A percentile compares a stretch with the other conserved stretches of the same genome.
phyloP scores from a whole-genome alignment of 2,329 filamentous ascomycete genomes.

The Pseudodiploospora longispora region DNA sequence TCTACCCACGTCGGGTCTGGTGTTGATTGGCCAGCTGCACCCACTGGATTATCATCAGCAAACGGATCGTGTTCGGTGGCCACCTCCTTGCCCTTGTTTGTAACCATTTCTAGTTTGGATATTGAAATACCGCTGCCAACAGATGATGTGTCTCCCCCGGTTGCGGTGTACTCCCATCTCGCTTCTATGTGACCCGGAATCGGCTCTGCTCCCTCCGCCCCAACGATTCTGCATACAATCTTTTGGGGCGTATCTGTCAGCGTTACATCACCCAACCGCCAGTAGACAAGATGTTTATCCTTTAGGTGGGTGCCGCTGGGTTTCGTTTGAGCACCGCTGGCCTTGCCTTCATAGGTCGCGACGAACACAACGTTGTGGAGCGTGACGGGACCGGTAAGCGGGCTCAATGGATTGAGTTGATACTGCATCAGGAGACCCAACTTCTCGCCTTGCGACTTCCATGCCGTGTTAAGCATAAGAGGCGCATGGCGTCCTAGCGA shows the following conservation, averaged over 20 bases:
- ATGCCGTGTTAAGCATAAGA: slow-evolving; percentile 63
- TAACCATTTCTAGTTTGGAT: slow-evolving; percentile 41
- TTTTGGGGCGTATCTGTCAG: slow-evolving; percentile 60
- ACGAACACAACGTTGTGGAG: slow-evolving; percentile 68
- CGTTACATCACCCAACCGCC: slow-evolving; percentile 69
- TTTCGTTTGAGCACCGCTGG: slow-evolving; percentile 65
- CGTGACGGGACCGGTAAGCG: slow-evolving; percentile 31
- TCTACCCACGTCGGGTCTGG: slow-evolving; percentile 50
- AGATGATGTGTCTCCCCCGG: slow-evolving; percentile 28
- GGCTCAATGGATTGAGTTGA: slow-evolving; percentile 65
- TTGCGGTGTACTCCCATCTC: slow-evolving; percentile 58
- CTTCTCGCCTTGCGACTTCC: slow-evolving; percentile 79
- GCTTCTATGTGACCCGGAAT: slow-evolving; percentile 74
- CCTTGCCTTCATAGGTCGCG: slow-evolving; percentile 61
- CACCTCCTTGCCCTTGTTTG: slow-evolving; percentile 44
- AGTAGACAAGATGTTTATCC: slow-evolving; percentile 71
- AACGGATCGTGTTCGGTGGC: slow-evolving; percentile 56
- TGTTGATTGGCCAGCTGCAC: slow-evolving; percentile 10
- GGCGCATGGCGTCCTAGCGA: slow-evolving; percentile 54
- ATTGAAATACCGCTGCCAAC: slow-evolving; percentile 58
- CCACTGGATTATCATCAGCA: slow-evolving; percentile 39
- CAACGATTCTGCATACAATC: slow-evolving; percentile 71
- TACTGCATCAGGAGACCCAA: slow-evolving; percentile 83
- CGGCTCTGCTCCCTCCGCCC: slow-evolving; percentile 62
- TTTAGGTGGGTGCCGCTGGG: slow-evolving; percentile 71